Evolutionary conservation across 192 early-diverging fungal species (phyloP), one percentile per base, ranked within the genome.

Genomic region (Obelidium mucronatum): DNA sequence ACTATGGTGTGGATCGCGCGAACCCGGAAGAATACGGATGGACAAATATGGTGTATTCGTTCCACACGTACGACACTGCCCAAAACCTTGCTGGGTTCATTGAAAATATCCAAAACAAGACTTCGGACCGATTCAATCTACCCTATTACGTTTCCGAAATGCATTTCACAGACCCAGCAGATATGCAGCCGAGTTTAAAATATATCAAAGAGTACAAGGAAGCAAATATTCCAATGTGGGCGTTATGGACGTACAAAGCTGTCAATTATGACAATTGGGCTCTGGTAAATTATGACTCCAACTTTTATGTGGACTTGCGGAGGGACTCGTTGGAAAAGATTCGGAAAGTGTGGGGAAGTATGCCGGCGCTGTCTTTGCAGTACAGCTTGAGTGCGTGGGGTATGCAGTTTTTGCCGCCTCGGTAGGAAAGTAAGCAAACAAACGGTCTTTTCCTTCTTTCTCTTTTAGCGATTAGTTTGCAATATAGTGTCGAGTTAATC

Each of bases 131-230:
- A 6, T 60, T 30, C 58, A 33, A 60, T 30, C 15, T 60, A 11
- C 58, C 58, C 24, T 60, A 60, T 33, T 60, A 60, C 26, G 58
- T 60, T 22, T 60, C 58, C 58, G 58, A 60, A 60, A 60, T 60
- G 24, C 58, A 60, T 33, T 8, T 60, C 6, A 33, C 58, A 11
- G 58, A 60, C 26, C 58, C 58, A 8, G 58, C 24, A 11, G 58
- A 60, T 30, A 19, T 60, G 15, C 11, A 8, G 22, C 58, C 58
- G 13, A 33, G 24, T 22, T 11, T 60, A 6, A 22, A 28, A 30
- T 60, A 8, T 22, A 15, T 30, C 11, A 11, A 30, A 11, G 33
- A 33, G 11, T 22, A 15, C 58, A 30, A 30, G 22, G 11, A 11
- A 11, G 58, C 58, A 11, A 60, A 60, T 30, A 33, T 60, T 22